A percentile compares a stretch with the other conserved stretches of the same genome.
phyloP scores from a whole-genome alignment of 495 filamentous ascomycete species.

The Daldinia decipiens region DNA sequence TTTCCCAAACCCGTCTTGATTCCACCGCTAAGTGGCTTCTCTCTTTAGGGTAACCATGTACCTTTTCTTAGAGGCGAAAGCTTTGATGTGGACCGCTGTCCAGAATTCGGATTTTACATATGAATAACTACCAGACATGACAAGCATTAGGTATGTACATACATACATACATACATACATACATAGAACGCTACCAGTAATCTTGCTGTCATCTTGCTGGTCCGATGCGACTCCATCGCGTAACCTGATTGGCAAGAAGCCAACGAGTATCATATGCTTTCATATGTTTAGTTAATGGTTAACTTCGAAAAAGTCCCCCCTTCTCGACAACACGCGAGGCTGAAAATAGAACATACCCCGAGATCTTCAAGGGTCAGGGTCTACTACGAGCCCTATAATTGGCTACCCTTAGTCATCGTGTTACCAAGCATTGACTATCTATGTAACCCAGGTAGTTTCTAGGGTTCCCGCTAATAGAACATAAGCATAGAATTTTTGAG shows the following conservation, averaged over 20 bases:
- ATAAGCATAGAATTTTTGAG: constrained; percentile 14
- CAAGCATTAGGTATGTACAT: not conserved
- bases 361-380: constrained; percentile 26
- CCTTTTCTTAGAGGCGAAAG: constrained; percentile 26
- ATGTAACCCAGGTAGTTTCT: constrained; percentile 8
- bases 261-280: not conserved
- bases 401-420: constrained; percentile 41
- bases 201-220: constrained; percentile 13
- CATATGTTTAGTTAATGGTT: constrained; percentile 4
- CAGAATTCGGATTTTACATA: constrained; percentile 21
- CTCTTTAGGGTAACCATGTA: constrained; percentile 20
- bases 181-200: constrained; percentile 5
- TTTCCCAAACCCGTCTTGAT: constrained; percentile 27
- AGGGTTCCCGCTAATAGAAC: constrained; percentile 12
- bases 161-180: too few relatives aligned
- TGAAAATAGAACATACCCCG: constrained; percentile 43
- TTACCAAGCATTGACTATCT: constrained; percentile 38
- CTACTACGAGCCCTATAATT: constrained; percentile 34
- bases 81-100: constrained; percentile 25
- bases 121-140: constrained; percentile 27
- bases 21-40: constrained; percentile 24
- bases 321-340: constrained; percentile 7
- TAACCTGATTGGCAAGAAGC: constrained; percentile 28
- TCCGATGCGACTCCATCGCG: constrained; percentile 26
- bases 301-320: not conserved